A percentile compares a stretch with the other conserved stretches of the same genome.
Conservation (phyloP, 148 eudicot species). For the Vaccinium corymbosum region DNA sequence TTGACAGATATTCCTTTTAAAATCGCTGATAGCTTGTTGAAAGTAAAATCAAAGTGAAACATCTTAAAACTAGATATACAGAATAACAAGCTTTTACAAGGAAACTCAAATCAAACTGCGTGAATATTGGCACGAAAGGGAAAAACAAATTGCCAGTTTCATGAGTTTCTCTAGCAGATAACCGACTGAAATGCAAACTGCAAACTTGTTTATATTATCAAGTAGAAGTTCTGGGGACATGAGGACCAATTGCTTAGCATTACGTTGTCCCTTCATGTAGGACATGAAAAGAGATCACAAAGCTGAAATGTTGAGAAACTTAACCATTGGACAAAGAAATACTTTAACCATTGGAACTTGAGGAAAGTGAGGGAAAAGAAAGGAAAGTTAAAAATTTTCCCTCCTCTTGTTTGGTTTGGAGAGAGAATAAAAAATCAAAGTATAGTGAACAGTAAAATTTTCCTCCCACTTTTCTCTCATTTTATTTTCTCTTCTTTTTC, state of each 20-base stretch:
- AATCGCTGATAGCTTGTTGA: not conserved
- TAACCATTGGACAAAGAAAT: not conserved
- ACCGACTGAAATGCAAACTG: not conserved
- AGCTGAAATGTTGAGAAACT: not conserved
- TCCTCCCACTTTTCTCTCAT: no score
- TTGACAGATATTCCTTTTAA: not conserved
- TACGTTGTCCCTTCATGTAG: not conserved
- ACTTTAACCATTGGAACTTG: no score
- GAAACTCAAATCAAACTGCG: not conserved
- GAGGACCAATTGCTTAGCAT: constrained; percentile 6
- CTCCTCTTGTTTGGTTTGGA: no score
- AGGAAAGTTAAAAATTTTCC: no score
- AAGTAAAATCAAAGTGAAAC: not conserved
- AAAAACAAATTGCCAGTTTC: not conserved
- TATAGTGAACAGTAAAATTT: no score
- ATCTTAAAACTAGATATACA: not conserved
- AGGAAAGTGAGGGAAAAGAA: no score
- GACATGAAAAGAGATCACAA: not conserved
- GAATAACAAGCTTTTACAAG: not conserved
- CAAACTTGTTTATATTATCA: not conserved
- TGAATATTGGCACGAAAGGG: not conserved
- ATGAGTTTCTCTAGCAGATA: not conserved
- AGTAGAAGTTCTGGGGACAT: not conserved
- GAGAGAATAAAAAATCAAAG: no score
- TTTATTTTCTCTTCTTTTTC: no score